Conservation (phyloP, 2,329 filamentous ascomycete genomes). For the Diplodia corticola region DNA sequence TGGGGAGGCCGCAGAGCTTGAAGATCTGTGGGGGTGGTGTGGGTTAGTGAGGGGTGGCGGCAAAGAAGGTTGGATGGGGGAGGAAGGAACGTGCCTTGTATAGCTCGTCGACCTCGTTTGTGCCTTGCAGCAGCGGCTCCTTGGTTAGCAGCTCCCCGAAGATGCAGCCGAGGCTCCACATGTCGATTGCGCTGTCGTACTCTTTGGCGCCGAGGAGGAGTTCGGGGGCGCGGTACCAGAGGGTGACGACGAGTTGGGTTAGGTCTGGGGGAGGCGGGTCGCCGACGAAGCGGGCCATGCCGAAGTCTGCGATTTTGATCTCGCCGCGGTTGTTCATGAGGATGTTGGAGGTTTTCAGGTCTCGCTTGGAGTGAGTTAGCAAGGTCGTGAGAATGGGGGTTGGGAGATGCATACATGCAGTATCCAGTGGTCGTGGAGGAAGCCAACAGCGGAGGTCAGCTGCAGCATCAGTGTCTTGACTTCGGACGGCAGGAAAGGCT, state of each 20-base stretch:
- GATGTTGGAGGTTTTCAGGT: slow-evolving; percentile 91
- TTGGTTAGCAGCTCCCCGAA: slow-evolving; percentile 87
- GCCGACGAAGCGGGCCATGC: slow-evolving; percentile 90
- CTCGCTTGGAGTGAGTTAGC: slow-evolving; percentile 56
- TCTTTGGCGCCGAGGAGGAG: slow-evolving; percentile 76
- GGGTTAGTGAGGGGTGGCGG: neutral
- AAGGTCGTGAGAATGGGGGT: slow-evolving; percentile 13
- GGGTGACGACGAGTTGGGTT: slow-evolving; percentile 89
- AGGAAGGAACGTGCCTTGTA: slow-evolving; percentile 53
- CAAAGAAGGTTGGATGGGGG: neutral
- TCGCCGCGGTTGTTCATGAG: slow-evolving; percentile 93
- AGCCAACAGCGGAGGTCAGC: slow-evolving; percentile 75
- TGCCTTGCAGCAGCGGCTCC: slow-evolving; percentile 80
- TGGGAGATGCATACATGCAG: slow-evolving; percentile 51
- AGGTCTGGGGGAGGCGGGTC: slow-evolving; percentile 72
- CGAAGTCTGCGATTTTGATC: slow-evolving; percentile 96
- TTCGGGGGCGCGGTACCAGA: slow-evolving; percentile 95
- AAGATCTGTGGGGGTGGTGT: slow-evolving; percentile 63
- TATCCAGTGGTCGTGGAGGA: slow-evolving; percentile 88
- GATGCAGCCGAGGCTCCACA: slow-evolving; percentile 96
- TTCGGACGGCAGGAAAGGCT: slow-evolving; percentile 90
- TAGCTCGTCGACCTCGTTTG: slow-evolving; percentile 90
- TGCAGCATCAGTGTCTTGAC: slow-evolving; percentile 87
- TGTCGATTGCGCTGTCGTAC: slow-evolving; percentile 79
- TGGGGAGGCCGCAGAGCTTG: slow-evolving; percentile 82